Conservation (phyloP, 2,329 filamentous ascomycete species). For the Nannizziopsis arthrosporioides region DNA sequence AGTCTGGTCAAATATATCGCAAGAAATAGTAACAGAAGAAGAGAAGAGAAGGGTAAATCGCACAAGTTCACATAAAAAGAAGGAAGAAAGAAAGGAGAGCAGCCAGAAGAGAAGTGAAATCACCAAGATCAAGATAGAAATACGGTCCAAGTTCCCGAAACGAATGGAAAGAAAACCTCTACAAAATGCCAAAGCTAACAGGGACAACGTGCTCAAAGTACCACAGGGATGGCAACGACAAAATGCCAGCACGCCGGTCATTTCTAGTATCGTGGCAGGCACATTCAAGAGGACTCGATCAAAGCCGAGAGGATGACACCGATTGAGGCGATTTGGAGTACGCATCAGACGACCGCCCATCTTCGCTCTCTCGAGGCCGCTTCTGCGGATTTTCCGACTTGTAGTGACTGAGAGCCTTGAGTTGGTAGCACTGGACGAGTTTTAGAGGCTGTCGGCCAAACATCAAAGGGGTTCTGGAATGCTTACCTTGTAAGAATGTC, state of each 20-base stretch:
- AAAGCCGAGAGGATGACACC: background rate
- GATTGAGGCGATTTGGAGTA: conserved; percentile 5
- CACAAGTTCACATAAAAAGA: background rate
- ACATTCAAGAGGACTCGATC: background rate
- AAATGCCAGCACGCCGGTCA: background rate
- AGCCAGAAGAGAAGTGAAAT: background rate
- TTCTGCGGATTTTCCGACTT: conserved; percentile 53
- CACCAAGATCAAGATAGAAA: background rate
- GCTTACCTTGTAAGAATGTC: conserved; percentile 71
- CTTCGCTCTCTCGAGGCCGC: conserved; percentile 51
- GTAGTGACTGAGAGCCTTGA: conserved; percentile 46
- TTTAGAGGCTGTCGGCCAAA: background rate
- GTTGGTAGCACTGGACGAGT: conserved; percentile 35
- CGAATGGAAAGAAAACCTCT: background rate
- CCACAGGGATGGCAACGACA: conserved; percentile 3
- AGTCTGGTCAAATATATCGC: background rate
- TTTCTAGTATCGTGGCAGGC: background rate
- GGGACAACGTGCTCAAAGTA: background rate
- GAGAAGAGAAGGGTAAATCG: background rate
- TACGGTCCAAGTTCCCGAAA: background rate
- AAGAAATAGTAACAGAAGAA: background rate
- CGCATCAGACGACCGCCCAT: conserved; percentile 28
- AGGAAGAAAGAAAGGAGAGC: background rate
- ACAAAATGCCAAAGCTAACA: background rate
- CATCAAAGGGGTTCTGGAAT: background rate